These are phyloP conservation scores for Thalassiosira exigua DNA, from an alignment of 352 stramenopile species.

Conservation along the genomic window DNA sequence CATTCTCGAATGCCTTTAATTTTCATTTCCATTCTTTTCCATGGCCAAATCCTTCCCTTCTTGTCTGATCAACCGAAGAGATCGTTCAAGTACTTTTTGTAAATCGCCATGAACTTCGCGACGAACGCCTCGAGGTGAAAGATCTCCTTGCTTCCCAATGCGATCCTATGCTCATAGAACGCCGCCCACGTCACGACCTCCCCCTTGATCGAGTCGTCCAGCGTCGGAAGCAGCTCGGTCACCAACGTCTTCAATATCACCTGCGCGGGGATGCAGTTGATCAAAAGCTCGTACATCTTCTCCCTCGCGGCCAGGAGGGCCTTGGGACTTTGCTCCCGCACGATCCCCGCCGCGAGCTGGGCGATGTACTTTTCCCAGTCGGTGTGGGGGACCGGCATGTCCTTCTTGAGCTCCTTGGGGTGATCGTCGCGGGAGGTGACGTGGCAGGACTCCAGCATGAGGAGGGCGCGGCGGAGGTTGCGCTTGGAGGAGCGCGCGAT, in stretches of 20 bases:
- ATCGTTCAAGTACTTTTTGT: slow-evolving; percentile 98
- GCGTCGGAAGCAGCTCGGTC: slow-evolving; percentile 91
- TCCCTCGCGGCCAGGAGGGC: slow-evolving; percentile 92
- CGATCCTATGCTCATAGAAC: slow-evolving; percentile 95
- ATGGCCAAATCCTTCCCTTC: no score
- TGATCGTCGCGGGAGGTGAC: slow-evolving; percentile 65
- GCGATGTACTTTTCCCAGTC: slow-evolving; percentile 99
- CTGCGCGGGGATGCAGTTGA: slow-evolving; percentile 98
- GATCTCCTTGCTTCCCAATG: slow-evolving; percentile 96
- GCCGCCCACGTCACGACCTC: slow-evolving; percentile 91
- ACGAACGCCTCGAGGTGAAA: slow-evolving; percentile 99
- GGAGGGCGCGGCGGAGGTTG: slow-evolving; percentile 95
- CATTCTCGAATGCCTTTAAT: no score
- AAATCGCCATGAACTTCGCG: slow-evolving; percentile 98
- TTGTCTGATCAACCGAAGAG: slow-evolving; percentile 87
- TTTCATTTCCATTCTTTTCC: no score
- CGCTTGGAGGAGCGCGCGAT: slow-evolving; percentile 92
- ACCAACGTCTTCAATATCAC: slow-evolving; percentile 94
- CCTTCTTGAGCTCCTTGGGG: slow-evolving; percentile 38
- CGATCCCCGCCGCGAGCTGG: slow-evolving; percentile 92
- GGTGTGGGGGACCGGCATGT: slow-evolving; percentile 62
- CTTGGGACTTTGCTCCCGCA: slow-evolving; percentile 93
- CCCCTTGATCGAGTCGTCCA: slow-evolving; percentile 95
- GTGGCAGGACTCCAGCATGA: slow-evolving; percentile 96
- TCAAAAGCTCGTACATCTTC: slow-evolving; percentile 98